These are phyloP conservation scores for Lentinula raphanica DNA, from an alignment of 768 basidiomycete genomes.

Conservation along the genomic window DNA sequence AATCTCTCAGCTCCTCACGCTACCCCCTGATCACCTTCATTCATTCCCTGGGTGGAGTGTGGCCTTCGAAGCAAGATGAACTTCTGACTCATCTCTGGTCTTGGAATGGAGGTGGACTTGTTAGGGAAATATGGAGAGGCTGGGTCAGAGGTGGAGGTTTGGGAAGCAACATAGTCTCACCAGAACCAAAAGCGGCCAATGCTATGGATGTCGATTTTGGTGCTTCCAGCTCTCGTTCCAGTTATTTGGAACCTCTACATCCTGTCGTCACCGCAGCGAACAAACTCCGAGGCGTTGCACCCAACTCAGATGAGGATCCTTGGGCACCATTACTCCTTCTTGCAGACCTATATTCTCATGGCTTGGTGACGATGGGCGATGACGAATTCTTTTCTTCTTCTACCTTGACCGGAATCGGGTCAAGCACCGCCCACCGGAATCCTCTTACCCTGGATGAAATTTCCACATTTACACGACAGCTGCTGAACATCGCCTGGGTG, in stretches of 20 bases:
- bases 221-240: background rate
- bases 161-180: constrained; percentile 33
- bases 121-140: constrained; percentile 71
- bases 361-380: constrained; percentile 87
- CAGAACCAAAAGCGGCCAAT: background rate
- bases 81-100: constrained; percentile 52
- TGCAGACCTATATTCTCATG: constrained; percentile 76
- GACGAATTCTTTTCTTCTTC: constrained; percentile 80
- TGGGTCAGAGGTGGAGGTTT: constrained; percentile 51
- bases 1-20: constrained; percentile 12
- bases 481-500: constrained; percentile 78
- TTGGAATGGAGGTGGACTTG: constrained; percentile 50
- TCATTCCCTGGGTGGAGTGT: constrained; percentile 51
- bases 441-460: constrained; percentile 83
- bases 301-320: constrained; percentile 13
- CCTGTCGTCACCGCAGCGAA: constrained; percentile 10
- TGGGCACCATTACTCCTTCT: constrained; percentile 78
- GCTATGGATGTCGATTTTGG: constrained; percentile 23
- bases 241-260: constrained; percentile 2
- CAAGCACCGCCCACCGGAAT: constrained; percentile 44
- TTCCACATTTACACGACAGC: constrained; percentile 62
- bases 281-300: constrained; percentile 29
- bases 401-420: constrained; percentile 4
- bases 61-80: constrained; percentile 52
- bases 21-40: constrained; percentile 31